Evolutionary conservation across 352 stramenopile species (phyloP), one percentile per base, ranked within the genome.

Genomic region (Phytophthora rubi): DNA sequence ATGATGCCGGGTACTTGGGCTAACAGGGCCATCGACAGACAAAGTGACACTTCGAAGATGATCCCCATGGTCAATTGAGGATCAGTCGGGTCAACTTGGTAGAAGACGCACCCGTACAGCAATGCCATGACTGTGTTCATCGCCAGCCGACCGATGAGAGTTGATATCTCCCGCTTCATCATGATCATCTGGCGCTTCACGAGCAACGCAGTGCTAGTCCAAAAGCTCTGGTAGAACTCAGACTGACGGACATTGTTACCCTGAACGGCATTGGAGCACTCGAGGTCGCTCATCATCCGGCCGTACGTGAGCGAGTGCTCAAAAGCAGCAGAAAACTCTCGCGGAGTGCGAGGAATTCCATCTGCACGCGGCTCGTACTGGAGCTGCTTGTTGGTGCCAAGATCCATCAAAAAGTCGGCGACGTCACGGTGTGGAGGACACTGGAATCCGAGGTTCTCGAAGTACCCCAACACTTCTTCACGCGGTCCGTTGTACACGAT

Each of bases 371-470:
- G 26, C 48, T 87, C 58, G 53, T 88, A 76, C 39, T 74, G 53
- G n/a, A 59, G 6, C 59, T 88, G 81, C 44, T 85, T 58, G 9
- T 68, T 65, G 2, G 76, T 87, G 0, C 73, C 79, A 9, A 90
- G 52, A 60, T 87, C 80, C 44, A 90, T 47, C 16, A 90, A 62
- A 26, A 80, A 87, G 53, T 90, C 80, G 4, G 82, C 82, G 5
- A 84, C 53, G 33, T 87, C 78, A 21, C 76, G 79, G 32, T 68
- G 47, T 0, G 69, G 65, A n/a, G 71, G 82, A 18, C 61, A 32
- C 18, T 62, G 47, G 12, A 73, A 70, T 10, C 66, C 66, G 2
- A 73, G 48, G 28, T 6, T 35, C 44, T 69, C 66, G 21, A 74
- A 74, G 48, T 66, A 74, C 0, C 7, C 23, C 18, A 58, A 15